Conservation (phyloP, 1,284 basidiomycete genomes). For the Marasmius tenuissimus region DNA sequence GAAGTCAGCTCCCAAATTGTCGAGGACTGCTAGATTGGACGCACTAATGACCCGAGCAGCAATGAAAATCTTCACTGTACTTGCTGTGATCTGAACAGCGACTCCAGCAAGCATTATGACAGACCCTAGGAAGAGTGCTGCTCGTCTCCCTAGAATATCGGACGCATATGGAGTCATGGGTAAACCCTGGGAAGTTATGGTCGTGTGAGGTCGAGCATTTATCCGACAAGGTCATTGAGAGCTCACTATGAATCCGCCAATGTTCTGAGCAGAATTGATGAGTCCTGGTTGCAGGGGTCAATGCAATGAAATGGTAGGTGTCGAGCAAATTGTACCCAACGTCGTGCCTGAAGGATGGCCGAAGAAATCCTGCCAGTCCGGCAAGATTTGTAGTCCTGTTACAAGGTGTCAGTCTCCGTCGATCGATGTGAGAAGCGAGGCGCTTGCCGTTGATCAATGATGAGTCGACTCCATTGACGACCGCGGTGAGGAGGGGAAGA, state of each 20-base stretch:
- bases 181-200: slow-evolving; percentile 47
- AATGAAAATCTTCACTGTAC: slow-evolving; percentile 53
- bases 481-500: slow-evolving; percentile 58
- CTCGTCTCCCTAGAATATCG: slow-evolving; percentile 55
- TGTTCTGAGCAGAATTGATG: slow-evolving; percentile 61
- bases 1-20: slow-evolving; percentile 1
- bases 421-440: background rate
- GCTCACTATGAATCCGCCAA: slow-evolving; percentile 55
- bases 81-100: slow-evolving; percentile 50
- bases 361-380: slow-evolving; percentile 59
- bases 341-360: slow-evolving; percentile 48
- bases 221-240: background rate
- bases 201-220: slow-evolving; percentile 1
- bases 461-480: slow-evolving; percentile 62
- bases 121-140: slow-evolving; percentile 57
- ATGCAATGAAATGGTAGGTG: background rate
- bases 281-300: slow-evolving; percentile 39
- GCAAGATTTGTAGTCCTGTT: slow-evolving; percentile 62
- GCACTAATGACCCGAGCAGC: slow-evolving; percentile 56
- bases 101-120: slow-evolving; percentile 62
- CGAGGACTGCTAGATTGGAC: slow-evolving; percentile 18
- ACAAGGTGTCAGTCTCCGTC: background rate
- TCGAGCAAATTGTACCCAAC: slow-evolving; percentile 40
- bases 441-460: slow-evolving; percentile 60
- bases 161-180: slow-evolving; percentile 61